These are phyloP conservation scores for Vicia faba DNA, from an alignment of 306 rosid genomes.

Conservation along the genomic window DNA sequence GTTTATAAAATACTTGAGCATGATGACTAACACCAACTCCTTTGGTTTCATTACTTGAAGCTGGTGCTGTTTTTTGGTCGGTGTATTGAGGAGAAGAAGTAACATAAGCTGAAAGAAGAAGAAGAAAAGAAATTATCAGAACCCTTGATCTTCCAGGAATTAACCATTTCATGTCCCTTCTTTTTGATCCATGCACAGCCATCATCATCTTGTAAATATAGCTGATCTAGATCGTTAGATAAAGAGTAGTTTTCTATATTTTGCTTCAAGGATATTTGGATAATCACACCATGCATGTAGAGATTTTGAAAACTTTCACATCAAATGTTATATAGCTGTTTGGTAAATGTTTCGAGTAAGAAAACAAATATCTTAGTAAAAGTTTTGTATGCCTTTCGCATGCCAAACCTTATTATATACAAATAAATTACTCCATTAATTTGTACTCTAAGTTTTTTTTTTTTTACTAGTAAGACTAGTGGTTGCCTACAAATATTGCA, in stretches of 20 bases:
- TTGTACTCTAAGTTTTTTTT: too few species aligned
- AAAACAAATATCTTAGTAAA: not conserved
- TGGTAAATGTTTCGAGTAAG: not conserved
- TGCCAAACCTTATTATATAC: too few species aligned
- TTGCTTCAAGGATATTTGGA: conserved; percentile 6
- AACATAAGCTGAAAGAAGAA: conserved; percentile 45
- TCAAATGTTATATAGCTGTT: not conserved
- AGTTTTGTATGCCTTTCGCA: not conserved
- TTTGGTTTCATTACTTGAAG: conserved; percentile 24
- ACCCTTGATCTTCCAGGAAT: conserved; percentile 31
- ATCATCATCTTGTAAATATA: not conserved
- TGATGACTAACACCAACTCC: conserved; percentile 23
- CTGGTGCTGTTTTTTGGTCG: conserved; percentile 39
- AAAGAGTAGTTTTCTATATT: conserved; percentile 8
- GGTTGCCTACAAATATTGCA: too few species aligned
- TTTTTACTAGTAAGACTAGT: too few species aligned
- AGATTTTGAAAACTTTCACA: conserved; percentile 11
- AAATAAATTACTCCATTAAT: too few species aligned
- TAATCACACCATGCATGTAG: not conserved
- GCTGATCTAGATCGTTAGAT: not conserved
- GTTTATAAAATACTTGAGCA: conserved; percentile 51
- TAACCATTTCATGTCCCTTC: conserved; percentile 45
- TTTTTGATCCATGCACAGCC: conserved; percentile 35
- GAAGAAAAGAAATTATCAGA: conserved; percentile 44
- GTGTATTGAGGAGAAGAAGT: conserved; percentile 45